Conservation (phyloP, 139 green algal species). For the Coccomyxa sp. region DNA sequence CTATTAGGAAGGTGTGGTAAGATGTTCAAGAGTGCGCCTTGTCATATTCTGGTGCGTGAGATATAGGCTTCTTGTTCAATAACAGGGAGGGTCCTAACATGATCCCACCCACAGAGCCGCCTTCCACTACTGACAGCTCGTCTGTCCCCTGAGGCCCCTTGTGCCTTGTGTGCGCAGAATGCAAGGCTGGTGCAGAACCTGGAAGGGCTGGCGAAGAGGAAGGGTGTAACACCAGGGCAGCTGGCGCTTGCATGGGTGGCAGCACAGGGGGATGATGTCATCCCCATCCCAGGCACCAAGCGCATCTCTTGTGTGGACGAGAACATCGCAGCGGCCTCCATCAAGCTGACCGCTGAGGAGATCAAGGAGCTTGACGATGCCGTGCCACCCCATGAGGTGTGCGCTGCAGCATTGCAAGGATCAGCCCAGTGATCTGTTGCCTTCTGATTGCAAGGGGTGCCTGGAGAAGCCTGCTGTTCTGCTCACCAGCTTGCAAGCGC, state of each 20-base stretch:
- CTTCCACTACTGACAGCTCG: neutral
- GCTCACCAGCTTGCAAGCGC: too few species aligned
- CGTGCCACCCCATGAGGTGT: slow-evolving; percentile 7
- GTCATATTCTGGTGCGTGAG: too few species aligned
- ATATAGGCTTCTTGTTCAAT: too few species aligned
- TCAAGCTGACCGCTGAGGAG: slow-evolving; percentile 41
- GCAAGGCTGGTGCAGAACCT: slow-evolving; percentile 48
- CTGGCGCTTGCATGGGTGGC: slow-evolving; percentile 71
- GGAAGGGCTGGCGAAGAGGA: slow-evolving; percentile 34
- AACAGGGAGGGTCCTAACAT: too few species aligned
- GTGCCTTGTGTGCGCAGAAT: slow-evolving; percentile 31
- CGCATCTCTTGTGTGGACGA: slow-evolving; percentile 34
- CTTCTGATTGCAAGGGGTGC: too few species aligned
- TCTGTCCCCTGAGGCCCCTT: neutral
- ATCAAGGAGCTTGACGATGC: slow-evolving; percentile 25
- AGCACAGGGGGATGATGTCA: slow-evolving; percentile 51
- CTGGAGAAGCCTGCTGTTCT: too few species aligned
- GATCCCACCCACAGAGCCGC: too few species aligned
- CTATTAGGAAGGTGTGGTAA: too few species aligned
- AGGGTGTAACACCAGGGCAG: slow-evolving; percentile 58
- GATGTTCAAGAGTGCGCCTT: too few species aligned
- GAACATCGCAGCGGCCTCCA: slow-evolving; percentile 36
- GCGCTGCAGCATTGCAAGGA: neutral
- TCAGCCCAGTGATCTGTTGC: too few species aligned
- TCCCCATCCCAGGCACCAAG: slow-evolving; percentile 69